Base-by-base conservation (phyloP, 2,329 filamentous ascomycete species). In the Xylariaceae sp. region DNA sequence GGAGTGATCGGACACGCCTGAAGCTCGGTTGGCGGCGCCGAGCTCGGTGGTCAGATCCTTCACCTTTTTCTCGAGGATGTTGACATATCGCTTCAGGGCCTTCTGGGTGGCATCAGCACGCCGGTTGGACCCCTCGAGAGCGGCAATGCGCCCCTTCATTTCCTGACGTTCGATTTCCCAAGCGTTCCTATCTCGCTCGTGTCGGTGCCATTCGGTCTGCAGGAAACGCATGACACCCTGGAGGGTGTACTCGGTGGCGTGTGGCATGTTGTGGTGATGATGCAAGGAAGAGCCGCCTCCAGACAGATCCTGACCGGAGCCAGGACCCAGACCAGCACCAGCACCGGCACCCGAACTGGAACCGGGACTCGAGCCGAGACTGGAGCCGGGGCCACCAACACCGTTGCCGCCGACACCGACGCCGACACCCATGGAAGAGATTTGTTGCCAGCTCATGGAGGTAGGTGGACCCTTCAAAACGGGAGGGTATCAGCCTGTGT, bases 121-220 rank as follows among this genome's bases (percentile, higher is more conserved):
- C 65, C 92, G 83, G 37, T 88, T 85, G 67, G 96, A 90, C 57
- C 94, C 94, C 76, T 99, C 94, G 65, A 97, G 84, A 70, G 90
- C 89, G 55, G 93, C 93, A 77, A 99, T 97, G 71, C 95, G 88
- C 67, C 90, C 92, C 79, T 96, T 96, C 94, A 99, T 97, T 78
- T 99, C 94, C 70, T 96, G 94, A 72, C 92, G 88, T 76, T 99
- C 94, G 73, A 99, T 99, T 76, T 99, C 94, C 94, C 94, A 99
- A 44, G 92, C 88, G 77, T 99, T 99, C 69, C 94, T 87, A 73
- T 97, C 94, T 76, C 94, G 89, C 77, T 99, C 94, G 75, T 99
- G 93, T 67, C 91, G 88, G 76, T 99, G 94, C 94, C 94, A 99
- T 83, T 99, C 93, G 52, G 94, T 94, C 78, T 99, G 94, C 45